Conservation (phyloP, 345 rosid genomes). For the Schrenkiella parvula region DNA sequence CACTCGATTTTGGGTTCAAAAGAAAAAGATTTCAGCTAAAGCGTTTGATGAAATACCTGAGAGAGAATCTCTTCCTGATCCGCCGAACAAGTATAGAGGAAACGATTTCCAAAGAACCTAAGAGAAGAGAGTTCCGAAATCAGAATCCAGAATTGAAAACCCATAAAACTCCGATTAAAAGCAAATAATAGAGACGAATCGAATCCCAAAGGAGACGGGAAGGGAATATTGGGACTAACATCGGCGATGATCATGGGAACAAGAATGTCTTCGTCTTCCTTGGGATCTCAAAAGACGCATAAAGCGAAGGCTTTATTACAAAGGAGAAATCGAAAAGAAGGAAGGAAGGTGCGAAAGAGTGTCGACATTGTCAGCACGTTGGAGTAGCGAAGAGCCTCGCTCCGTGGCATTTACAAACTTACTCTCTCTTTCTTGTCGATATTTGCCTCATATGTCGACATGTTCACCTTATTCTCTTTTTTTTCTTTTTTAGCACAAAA, state of each 20-base stretch:
- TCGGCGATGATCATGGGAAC: constrained; percentile 28
- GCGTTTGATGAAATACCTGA: constrained; percentile 44
- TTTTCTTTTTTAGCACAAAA: background rate
- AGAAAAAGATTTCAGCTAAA: no score
- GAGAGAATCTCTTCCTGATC: constrained; percentile 37
- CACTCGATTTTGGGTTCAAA: no score
- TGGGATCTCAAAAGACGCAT: constrained; percentile 20
- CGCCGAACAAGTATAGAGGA: constrained; percentile 29
- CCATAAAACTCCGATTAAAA: background rate
- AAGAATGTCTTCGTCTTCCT: background rate
- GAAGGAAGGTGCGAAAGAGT: constrained; percentile 24
- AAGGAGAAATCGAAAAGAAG: background rate
- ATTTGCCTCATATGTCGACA: constrained; percentile 21
- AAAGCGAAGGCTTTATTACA: background rate
- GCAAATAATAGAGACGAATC: background rate
- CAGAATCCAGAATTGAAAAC: background rate
- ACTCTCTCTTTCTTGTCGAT: constrained; percentile 14
- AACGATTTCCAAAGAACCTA: constrained; percentile 42
- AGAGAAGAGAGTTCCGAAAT: background rate
- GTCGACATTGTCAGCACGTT: constrained; percentile 30
- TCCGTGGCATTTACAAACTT: background rate
- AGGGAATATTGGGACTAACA: background rate
- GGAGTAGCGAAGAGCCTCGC: background rate
- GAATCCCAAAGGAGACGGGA: background rate
- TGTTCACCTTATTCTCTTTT: constrained; percentile 1